A percentile compares a stretch with the other conserved stretches of the same genome.
Conservation (phyloP, 257 asterid genomes). For the Solanum tarapatanum region DNA sequence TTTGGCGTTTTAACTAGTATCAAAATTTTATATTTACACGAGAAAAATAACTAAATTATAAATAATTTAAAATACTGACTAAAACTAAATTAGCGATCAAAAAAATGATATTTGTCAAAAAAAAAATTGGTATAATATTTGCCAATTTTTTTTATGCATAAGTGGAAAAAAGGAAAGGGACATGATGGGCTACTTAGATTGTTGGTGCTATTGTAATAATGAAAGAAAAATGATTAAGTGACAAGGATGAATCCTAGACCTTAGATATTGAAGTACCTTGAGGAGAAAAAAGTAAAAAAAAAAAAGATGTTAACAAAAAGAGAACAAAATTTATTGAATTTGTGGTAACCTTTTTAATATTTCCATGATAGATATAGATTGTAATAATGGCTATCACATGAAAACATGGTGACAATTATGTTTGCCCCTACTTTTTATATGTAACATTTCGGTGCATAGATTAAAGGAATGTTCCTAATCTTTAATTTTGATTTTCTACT, state of each 20-base stretch:
- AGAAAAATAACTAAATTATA: neutral
- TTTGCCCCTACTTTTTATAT: constrained; percentile 15
- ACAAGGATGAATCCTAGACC: neutral
- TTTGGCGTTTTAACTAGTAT: neutral
- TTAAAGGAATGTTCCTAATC: neutral
- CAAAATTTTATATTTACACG: neutral
- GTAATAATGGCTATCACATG: constrained; percentile 35
- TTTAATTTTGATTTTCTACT: neutral
- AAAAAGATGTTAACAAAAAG: constrained; percentile 15
- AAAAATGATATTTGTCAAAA: neutral
- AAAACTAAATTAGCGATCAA: neutral
- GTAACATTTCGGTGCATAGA: constrained; percentile 1
- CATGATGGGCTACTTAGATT: constrained; percentile 1
- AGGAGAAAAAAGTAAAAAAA: neutral
- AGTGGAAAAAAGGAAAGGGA: neutral
- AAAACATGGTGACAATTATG: constrained; percentile 27
- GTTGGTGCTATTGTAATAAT: neutral
- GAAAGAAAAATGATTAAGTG: neutral
- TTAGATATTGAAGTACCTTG: constrained; percentile 6
- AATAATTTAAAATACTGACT: neutral
- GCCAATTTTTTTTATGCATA: neutral
- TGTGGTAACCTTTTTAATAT: neutral
- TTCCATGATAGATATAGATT: constrained; percentile 2
- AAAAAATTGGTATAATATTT: neutral
- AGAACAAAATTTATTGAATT: neutral